phyloP scores from a whole-genome alignment of 2,329 filamentous ascomycete genomes.

The Trichoderma asperellum region DNA sequence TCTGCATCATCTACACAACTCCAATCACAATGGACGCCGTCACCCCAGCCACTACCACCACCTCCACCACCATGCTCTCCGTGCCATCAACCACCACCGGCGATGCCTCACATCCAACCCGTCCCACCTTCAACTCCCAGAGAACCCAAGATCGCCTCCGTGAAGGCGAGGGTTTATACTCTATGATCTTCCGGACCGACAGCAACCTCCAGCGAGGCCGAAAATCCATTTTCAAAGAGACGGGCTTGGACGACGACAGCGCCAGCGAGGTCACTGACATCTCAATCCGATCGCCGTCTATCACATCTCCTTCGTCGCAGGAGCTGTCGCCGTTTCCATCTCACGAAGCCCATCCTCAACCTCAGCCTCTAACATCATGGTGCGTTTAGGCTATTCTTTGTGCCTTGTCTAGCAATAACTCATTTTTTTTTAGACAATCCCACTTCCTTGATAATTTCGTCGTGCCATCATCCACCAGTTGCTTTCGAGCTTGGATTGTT shows the following conservation, averaged over 20 bases:
- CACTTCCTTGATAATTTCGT: not conserved
- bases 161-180: slow-evolving; percentile 48
- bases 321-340: not conserved
- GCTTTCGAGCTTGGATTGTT: not conserved
- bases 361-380: slow-evolving; percentile 20
- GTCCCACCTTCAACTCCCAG: slow-evolving; percentile 56
- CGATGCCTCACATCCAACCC: slow-evolving; percentile 34
- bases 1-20: not conserved
- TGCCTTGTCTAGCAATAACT: not conserved
- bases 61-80: slow-evolving; percentile 16
- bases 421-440: not conserved
- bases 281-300: slow-evolving; percentile 30
- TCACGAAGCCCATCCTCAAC: not conserved
- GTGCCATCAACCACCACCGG: slow-evolving; percentile 15
- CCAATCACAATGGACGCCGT: not conserved
- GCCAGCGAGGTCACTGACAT: slow-evolving; percentile 36
- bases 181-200: slow-evolving; percentile 47
- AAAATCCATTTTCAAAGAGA: slow-evolving; percentile 57
- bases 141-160: slow-evolving; percentile 56
- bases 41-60: not conserved
- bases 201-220: slow-evolving; percentile 55
- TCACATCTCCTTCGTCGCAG: not conserved
- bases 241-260: slow-evolving; percentile 49
- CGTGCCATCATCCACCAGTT: not conserved
- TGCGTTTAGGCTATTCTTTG: not conserved